Evolutionary conservation across 345 rosid genomes (phyloP), one percentile per base, ranked within the genome.

Genomic region (Euphorbia pulcherrima): DNA sequence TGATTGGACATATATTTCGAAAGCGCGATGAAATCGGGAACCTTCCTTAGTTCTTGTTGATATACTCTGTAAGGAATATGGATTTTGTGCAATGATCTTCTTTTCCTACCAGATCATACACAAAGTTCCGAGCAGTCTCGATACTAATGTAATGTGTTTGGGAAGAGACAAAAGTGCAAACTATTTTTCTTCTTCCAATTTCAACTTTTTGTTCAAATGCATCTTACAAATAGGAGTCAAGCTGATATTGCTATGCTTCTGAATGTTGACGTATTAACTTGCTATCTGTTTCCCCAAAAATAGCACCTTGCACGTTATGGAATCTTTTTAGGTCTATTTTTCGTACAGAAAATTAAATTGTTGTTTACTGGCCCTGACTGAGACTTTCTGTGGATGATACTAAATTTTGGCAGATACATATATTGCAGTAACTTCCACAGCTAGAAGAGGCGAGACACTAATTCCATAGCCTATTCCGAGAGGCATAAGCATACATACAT

Each of bases 361-460:
- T 51, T 65, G 1, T 17, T 40, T 54, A 18, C 46, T 10, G 24
- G 26, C 12, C 0, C 28, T 14, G 62, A 59, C 46, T 68, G 48
- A 12, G 8, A 7, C 33, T 55, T 23, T 55, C 39, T 39, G 23
- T 54, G 62, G 69, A 56, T 55, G 40, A 28, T 50, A 14, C 21
- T 65, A 23, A 65, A 39, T 50, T 44, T 39, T 71, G 53, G 60
- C 57, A 59, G 75, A 14, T 47, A 18, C 21, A 24, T 50, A 72
- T 65, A 18, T 8, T 66, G 16, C 16, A 24, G 27, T 53, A 1
- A 3, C 4, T 67, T 65, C 54, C 26, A 17, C 50, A 57, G n/a
- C 21, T 28, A 26, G 47, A 40, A 10, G 30, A 60, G 28, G 41
- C 26, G 1, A 44, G 20, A 6, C 50, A 18, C 16, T 26, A 21